phyloP scores from a whole-genome alignment of 495 filamentous ascomycete genomes.

The Penicillium manginii region DNA sequence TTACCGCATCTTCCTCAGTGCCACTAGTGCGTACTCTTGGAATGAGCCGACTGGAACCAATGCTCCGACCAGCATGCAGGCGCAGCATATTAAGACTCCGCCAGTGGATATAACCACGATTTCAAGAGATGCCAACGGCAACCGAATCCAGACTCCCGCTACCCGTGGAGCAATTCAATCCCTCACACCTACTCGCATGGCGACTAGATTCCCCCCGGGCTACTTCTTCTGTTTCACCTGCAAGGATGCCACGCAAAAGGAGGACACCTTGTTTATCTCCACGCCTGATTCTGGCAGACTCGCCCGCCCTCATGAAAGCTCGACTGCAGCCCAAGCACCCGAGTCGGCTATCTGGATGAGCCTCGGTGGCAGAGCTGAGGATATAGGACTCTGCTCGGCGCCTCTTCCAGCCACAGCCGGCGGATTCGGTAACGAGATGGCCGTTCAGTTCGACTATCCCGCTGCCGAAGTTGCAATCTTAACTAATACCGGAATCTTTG shows the following conservation, averaged over 20 bases:
- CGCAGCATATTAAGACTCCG: conserved; percentile 93
- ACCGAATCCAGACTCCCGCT: conserved; percentile 28
- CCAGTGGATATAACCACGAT: conserved; percentile 54
- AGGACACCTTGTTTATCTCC: conserved; percentile 78
- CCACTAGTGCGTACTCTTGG: conserved; percentile 76
- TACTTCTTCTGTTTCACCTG: conserved; percentile 84
- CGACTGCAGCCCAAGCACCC: conserved; percentile 50
- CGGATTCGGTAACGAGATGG: conserved; percentile 93
- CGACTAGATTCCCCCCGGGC: conserved; percentile 78
- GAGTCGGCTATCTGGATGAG: conserved; percentile 79
- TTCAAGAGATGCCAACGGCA: conserved; percentile 20
- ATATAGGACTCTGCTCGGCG: conserved; percentile 72
- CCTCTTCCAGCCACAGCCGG: conserved; percentile 74
- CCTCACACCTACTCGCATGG: conserved; percentile 57
- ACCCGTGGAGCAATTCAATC: conserved; percentile 44
- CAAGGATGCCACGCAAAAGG: conserved; percentile 51
- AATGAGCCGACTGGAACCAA: conserved; percentile 55
- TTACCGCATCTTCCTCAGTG: conserved; percentile 88
- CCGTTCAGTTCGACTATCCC: conserved; percentile 85
- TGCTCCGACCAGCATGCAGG: conserved; percentile 93
- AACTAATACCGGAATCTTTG: conserved; percentile 85
- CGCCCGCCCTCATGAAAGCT: conserved; percentile 57
- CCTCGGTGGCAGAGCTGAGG: conserved; percentile 71
- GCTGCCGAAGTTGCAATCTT: conserved; percentile 85
- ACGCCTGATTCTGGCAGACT: conserved; percentile 86